Conservation (phyloP, 768 basidiomycete species). For the Rhizopogon vesiculosus region DNA sequence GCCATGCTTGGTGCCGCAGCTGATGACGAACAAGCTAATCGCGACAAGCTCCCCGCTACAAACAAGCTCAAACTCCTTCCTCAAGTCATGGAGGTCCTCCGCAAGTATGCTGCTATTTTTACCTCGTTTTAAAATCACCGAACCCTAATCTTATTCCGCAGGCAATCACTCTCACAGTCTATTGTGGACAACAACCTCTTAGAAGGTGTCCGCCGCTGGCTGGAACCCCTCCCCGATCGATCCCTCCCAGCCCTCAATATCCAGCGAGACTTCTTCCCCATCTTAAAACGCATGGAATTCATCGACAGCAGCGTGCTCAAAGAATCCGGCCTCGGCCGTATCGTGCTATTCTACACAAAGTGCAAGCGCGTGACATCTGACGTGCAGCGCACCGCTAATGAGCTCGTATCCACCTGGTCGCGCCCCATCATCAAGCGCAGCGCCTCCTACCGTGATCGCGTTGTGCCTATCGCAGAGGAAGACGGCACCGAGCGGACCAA, state of each 20-base stretch:
- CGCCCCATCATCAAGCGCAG: conserved; percentile 89
- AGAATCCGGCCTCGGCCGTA: conserved; percentile 83
- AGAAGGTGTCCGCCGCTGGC: conserved; percentile 84
- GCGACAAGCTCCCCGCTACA: conserved; percentile 75
- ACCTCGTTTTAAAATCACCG: background rate
- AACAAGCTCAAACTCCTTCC: conserved; percentile 80
- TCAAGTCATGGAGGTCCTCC: conserved; percentile 89
- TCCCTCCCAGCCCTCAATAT: conserved; percentile 95
- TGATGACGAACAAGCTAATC: conserved; percentile 77
- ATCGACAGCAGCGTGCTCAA: conserved; percentile 90
- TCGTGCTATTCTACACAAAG: conserved; percentile 94
- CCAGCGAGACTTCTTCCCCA: conserved; percentile 84
- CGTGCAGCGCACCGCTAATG: conserved; percentile 75
- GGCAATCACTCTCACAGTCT: conserved; percentile 81
- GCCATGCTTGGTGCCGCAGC: conserved; percentile 85
- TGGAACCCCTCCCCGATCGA: conserved; percentile 90
- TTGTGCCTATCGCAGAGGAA: conserved; percentile 54
- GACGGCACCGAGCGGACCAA: conserved; percentile 32
- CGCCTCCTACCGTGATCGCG: conserved; percentile 72
- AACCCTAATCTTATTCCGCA: conserved; percentile 21
- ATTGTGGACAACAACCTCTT: conserved; percentile 95
- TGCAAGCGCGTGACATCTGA: conserved; percentile 84
- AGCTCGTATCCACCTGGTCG: conserved; percentile 83
- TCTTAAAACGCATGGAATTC: conserved; percentile 84
- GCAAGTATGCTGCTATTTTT: conserved; percentile 63